Conservation (phyloP, 2,329 filamentous ascomycete species). For the Fusarium napiforme region DNA sequence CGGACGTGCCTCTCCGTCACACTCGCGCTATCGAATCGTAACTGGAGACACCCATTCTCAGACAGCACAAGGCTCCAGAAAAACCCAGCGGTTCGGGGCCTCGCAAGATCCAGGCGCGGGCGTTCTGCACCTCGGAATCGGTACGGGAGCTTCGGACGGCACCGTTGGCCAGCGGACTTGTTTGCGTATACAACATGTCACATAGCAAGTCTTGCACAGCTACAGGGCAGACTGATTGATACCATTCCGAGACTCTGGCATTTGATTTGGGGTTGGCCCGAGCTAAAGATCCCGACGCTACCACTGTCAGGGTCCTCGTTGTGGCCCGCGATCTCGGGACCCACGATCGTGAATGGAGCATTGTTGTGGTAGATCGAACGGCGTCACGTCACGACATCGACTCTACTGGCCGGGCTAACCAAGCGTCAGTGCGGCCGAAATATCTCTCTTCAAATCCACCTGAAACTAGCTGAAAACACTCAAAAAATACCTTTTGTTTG, state of each 20-base stretch:
- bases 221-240: neutral
- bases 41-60: conserved; percentile 3
- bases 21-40: conserved; percentile 29
- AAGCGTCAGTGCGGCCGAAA: neutral
- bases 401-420: conserved; percentile 3
- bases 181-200: conserved; percentile 12
- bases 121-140: conserved; percentile 12
- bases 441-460: neutral
- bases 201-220: neutral
- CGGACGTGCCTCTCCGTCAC: conserved; percentile 8
- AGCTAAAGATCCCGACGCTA: conserved; percentile 38
- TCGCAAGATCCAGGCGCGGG: neutral
- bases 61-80: conserved; percentile 8
- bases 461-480: neutral
- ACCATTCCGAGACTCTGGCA: neutral
- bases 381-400: conserved; percentile 5
- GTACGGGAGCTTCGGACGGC: conserved; percentile 20
- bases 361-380: conserved; percentile 29
- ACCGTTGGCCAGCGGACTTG: conserved; percentile 16
- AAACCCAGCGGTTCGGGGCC: neutral
- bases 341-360: conserved; percentile 37
- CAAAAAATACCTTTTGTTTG: neutral
- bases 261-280: conserved; percentile 3
- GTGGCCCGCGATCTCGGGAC: conserved; percentile 39
- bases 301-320: conserved; percentile 37